Conservation (phyloP, 2,329 filamentous ascomycete species). For the Fusarium agapanthi region DNA sequence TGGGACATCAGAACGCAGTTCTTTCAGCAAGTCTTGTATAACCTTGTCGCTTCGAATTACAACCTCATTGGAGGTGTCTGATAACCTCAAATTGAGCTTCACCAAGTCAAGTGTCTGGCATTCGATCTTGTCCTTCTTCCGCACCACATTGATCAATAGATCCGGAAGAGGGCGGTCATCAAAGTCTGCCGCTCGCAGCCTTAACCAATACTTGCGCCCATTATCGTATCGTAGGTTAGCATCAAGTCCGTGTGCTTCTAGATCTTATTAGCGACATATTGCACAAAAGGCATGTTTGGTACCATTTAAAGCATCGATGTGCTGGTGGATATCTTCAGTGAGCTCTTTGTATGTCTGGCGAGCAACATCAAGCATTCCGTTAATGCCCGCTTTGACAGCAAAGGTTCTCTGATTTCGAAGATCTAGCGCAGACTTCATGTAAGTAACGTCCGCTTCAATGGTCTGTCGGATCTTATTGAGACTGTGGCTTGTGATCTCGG, state of each 20-base stretch:
- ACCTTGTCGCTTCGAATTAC: conserved; percentile 82
- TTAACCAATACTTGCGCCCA: conserved; percentile 81
- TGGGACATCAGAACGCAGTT: conserved; percentile 77
- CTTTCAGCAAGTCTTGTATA: conserved; percentile 74
- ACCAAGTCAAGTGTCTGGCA: conserved; percentile 88
- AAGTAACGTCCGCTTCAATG: conserved; percentile 84
- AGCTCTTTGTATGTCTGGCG: conserved; percentile 90
- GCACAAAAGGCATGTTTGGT: conserved; percentile 22
- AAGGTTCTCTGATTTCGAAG: conserved; percentile 90
- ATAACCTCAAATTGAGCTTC: conserved; percentile 81
- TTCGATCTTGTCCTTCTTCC: conserved; percentile 79
- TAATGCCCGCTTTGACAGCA: conserved; percentile 86
- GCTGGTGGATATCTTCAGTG: conserved; percentile 77
- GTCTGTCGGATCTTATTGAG: conserved; percentile 71
- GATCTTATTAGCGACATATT: neutral
- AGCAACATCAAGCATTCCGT: conserved; percentile 87
- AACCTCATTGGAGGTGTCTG: conserved; percentile 84
- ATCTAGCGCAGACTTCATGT: conserved; percentile 81
- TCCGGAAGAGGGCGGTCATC: conserved; percentile 68
- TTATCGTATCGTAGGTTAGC: conserved; percentile 80
- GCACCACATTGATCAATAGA: conserved; percentile 79
- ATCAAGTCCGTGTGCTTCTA: conserved; percentile 65
- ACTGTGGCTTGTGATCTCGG: conserved; percentile 68
- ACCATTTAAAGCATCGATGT: conserved; percentile 75
- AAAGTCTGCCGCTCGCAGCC: conserved; percentile 69